Percentiles rank a stretch among this genome's conserved stretches.
Conservation (phyloP, 2,329 filamentous ascomycete genomes). For the Clarireedia monteithiana region DNA sequence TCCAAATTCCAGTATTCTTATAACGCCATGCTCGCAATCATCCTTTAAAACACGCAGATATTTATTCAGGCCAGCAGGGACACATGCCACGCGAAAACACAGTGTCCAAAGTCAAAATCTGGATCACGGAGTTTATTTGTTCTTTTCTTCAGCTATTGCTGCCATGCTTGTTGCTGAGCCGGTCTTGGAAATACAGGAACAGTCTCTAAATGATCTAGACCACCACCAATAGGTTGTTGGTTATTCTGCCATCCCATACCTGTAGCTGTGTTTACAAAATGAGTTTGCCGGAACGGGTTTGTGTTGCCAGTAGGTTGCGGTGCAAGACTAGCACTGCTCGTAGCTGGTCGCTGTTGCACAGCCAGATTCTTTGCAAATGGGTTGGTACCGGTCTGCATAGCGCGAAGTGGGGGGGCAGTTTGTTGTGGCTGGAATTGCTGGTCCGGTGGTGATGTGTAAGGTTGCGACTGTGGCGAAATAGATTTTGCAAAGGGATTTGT, state of each 20-base stretch:
- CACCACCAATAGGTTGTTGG: slow-evolving; percentile 72
- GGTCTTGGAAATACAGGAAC: slow-evolving; percentile 82
- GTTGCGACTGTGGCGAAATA: slow-evolving; percentile 30
- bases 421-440: slow-evolving; percentile 32
- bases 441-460: slow-evolving; percentile 29
- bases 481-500: slow-evolving; percentile 85
- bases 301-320: slow-evolving; percentile 81
- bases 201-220: slow-evolving; percentile 70
- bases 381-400: slow-evolving; percentile 62
- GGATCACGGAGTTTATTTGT: neutral
- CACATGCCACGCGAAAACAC: neutral
- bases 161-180: slow-evolving; percentile 54
- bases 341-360: slow-evolving; percentile 23
- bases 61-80: slow-evolving; percentile 1
- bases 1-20: slow-evolving; percentile 10
- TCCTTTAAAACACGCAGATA: slow-evolving; percentile 11
- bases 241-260: slow-evolving; percentile 83
- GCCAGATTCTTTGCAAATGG: slow-evolving; percentile 53
- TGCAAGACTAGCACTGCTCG: slow-evolving; percentile 39
- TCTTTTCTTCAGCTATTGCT: slow-evolving; percentile 27
- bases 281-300: slow-evolving; percentile 89
- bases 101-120: neutral
- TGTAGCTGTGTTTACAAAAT: slow-evolving; percentile 82
- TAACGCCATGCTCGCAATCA: slow-evolving; percentile 27
- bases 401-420: slow-evolving; percentile 37